Evolutionary conservation across 2,329 filamentous ascomycete species (phyloP).

Genomic region (Coniochaeta sp.): DNA sequence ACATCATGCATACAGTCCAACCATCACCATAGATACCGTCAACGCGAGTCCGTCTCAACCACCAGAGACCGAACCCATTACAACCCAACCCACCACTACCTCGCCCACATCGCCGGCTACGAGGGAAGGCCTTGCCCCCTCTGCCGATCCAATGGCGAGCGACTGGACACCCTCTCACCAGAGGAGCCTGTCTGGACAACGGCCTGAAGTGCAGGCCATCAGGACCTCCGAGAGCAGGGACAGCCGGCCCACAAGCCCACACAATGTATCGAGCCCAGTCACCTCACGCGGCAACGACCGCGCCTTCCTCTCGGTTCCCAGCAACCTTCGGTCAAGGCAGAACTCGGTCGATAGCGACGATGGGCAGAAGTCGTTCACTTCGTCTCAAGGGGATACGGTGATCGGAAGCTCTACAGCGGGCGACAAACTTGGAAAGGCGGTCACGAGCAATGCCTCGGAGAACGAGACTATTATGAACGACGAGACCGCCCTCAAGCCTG

Average conservation of each 20-base stretch:
- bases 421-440: conserved; percentile 29
- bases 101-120: conserved; percentile 28
- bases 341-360: conserved; percentile 66
- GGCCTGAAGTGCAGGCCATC: conserved; percentile 43
- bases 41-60: conserved; percentile 19
- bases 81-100: conserved; percentile 15
- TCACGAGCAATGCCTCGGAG: conserved; percentile 25
- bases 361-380: conserved; percentile 47
- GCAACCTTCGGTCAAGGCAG: conserved; percentile 52
- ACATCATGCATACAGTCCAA: conserved; percentile 39
- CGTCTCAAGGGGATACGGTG: conserved; percentile 57
- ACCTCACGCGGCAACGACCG: conserved; percentile 38
- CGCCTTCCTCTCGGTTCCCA: conserved; percentile 60
- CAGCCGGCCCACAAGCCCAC: conserved; percentile 62
- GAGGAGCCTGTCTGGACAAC: conserved; percentile 18
- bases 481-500: conserved; percentile 64
- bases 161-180: conserved; percentile 19
- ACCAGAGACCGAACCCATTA: conserved; percentile 22
- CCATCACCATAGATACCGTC: conserved; percentile 47
- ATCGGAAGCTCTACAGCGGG: conserved; percentile 38
- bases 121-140: conserved; percentile 32
- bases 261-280: conserved; percentile 61
- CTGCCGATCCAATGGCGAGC: conserved; percentile 22
- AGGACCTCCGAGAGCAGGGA: conserved; percentile 60
- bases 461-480: conserved; percentile 56